Conservation (phyloP, 306 rosid genomes). For the Benincasa hispida region DNA sequence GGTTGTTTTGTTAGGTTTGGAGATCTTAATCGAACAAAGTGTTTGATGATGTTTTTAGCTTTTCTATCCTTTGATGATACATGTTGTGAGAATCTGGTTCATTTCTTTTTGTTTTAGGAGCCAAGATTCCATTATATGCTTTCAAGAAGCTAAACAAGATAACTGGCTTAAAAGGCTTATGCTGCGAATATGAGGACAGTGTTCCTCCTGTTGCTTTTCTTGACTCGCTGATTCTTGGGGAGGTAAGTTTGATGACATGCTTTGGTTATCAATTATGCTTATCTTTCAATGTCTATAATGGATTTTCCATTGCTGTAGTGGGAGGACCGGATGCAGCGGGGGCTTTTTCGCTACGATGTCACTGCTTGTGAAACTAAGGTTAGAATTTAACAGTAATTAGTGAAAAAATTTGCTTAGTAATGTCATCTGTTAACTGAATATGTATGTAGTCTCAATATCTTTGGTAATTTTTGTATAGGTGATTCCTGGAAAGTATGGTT, state of each 20-base stretch:
- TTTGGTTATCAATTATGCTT: background rate
- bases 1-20: background rate
- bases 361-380: constrained; percentile 96
- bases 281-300: background rate
- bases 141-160: constrained; percentile 34
- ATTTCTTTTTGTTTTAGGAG: constrained; percentile 28
- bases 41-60: background rate
- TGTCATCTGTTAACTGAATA: background rate
- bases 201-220: constrained; percentile 67
- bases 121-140: constrained; percentile 85
- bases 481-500: constrained; percentile 73
- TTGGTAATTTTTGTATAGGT: constrained; percentile 35
- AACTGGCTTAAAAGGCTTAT: constrained; percentile 17
- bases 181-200: constrained; percentile 13
- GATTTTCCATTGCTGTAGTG: constrained; percentile 33
- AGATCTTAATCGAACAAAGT: background rate
- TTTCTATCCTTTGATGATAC: background rate
- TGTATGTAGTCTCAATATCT: constrained; percentile 6
- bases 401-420: background rate
- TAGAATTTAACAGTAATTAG: background rate
- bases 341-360: constrained; percentile 89
- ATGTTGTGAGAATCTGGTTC: background rate
- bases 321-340: constrained; percentile 91
- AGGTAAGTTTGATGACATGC: constrained; percentile 27
- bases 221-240: constrained; percentile 82